These are phyloP conservation scores for Teratosphaeria nubilosa DNA, from an alignment of 2,329 filamentous ascomycete genomes.

Conservation along the genomic window DNA sequence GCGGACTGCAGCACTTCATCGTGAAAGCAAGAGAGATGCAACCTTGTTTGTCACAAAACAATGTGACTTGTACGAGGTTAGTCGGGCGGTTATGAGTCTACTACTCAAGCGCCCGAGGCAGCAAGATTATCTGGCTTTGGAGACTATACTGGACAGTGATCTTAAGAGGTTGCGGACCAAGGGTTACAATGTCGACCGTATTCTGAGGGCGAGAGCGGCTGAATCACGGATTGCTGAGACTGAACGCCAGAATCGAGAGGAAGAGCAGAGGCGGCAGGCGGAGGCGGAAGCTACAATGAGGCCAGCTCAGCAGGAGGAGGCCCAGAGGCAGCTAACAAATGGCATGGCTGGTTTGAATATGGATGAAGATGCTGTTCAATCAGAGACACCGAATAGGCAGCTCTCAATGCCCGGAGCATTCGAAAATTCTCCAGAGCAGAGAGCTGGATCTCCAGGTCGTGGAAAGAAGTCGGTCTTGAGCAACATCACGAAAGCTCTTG, in stretches of 20 bases:
- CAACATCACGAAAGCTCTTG: conserved; percentile 56
- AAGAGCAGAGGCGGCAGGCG: conserved; percentile 43
- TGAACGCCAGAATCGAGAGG: conserved; percentile 57
- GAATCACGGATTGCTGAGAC: conserved; percentile 82
- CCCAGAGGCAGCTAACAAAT: neutral
- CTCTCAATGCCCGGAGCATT: conserved; percentile 66
- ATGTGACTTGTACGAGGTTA: conserved; percentile 85
- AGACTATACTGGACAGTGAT: conserved; percentile 80
- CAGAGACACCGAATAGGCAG: conserved; percentile 21
- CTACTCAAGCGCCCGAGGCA: conserved; percentile 75
- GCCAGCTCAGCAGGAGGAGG: conserved; percentile 4
- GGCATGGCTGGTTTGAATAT: neutral
- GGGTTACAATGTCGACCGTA: conserved; percentile 94
- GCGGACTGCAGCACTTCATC: conserved; percentile 60
- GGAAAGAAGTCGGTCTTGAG: conserved; percentile 52
- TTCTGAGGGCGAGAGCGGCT: conserved; percentile 75
- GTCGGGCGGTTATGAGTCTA: conserved; percentile 71
- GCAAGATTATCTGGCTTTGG: conserved; percentile 80
- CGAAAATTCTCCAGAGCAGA: conserved; percentile 37
- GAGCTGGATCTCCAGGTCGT: conserved; percentile 8
- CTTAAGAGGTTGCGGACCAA: conserved; percentile 71
- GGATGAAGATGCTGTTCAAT: neutral
- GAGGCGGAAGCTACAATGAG: conserved; percentile 18
- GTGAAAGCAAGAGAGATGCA: conserved; percentile 44
- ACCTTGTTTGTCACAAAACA: conserved; percentile 68